Percentiles rank a stretch among this genome's conserved stretches.
phyloP scores from a whole-genome alignment of 164 flowering plant genomes.

The Chloranthus sessilifolius region DNA sequence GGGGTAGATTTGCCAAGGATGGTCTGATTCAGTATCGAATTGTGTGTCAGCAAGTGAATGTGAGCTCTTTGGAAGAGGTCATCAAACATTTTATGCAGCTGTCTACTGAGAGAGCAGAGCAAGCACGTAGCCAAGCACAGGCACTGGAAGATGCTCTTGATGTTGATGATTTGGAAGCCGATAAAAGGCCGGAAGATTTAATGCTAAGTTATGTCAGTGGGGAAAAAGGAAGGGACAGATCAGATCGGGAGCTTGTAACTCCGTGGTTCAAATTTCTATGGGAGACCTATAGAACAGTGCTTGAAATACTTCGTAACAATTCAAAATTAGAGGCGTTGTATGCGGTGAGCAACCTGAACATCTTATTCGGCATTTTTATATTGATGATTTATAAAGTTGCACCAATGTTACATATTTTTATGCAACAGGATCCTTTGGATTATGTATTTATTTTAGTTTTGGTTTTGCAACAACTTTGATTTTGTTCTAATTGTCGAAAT shows the following conservation, averaged over 20 bases:
- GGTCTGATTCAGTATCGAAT: slow-evolving; percentile 90
- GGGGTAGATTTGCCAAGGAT: slow-evolving; percentile 91
- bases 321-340: slow-evolving; percentile 86
- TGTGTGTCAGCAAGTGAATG: slow-evolving; percentile 93
- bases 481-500: too few relatives aligned
- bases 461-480: too few relatives aligned
- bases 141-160: slow-evolving; percentile 93
- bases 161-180: slow-evolving; percentile 95
- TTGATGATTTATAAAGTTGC: too few relatives aligned
- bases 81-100: slow-evolving; percentile 94
- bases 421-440: too few relatives aligned
- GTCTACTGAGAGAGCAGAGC: slow-evolving; percentile 87
- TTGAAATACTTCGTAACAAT: slow-evolving; percentile 86
- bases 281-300: slow-evolving; percentile 96
- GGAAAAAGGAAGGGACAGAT: slow-evolving; percentile 93
- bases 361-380: too few relatives aligned
- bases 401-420: too few relatives aligned
- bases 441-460: too few relatives aligned
- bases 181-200: slow-evolving; percentile 90
- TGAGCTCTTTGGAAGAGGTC: slow-evolving; percentile 87
- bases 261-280: slow-evolving; percentile 98
- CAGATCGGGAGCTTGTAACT: slow-evolving; percentile 94
- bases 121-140: slow-evolving; percentile 82
- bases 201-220: slow-evolving; percentile 99
- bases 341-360: slow-evolving; percentile 48